phyloP scores from a whole-genome alignment of 2,329 filamentous ascomycete species.

The Botrytis pseudocinerea region DNA sequence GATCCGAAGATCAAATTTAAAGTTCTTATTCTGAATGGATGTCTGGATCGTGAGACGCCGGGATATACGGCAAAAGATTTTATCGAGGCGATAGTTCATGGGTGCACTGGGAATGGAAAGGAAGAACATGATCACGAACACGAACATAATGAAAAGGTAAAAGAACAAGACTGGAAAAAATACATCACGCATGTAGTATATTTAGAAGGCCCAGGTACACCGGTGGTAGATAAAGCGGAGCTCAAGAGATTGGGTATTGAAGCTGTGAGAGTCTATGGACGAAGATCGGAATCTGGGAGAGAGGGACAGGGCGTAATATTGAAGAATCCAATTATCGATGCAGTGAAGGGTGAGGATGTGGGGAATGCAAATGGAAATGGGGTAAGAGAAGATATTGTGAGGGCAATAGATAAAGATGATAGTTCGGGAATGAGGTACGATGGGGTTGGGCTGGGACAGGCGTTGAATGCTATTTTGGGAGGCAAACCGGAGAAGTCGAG shows the following conservation, averaged over 20 bases:
- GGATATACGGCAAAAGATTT: slow-evolving; percentile 80
- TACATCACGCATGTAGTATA: slow-evolving; percentile 88
- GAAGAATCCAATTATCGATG: slow-evolving; percentile 2
- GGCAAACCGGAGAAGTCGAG: slow-evolving; percentile 53
- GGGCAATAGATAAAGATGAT: slow-evolving; percentile 28
- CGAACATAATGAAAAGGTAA: background rate
- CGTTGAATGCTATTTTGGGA: slow-evolving; percentile 75
- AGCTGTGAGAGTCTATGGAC: slow-evolving; percentile 74
- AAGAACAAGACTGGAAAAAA: slow-evolving; percentile 53
- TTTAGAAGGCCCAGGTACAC: slow-evolving; percentile 69
- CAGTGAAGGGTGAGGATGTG: background rate
- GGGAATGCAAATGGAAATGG: background rate
- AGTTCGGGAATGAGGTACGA: slow-evolving; percentile 69
- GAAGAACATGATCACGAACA: slow-evolving; percentile 36
- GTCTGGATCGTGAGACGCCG: slow-evolving; percentile 80
- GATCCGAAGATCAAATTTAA: slow-evolving; percentile 53
- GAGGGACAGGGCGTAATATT: slow-evolving; percentile 40
- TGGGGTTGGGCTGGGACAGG: slow-evolving; percentile 69
- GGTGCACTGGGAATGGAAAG: slow-evolving; percentile 48
- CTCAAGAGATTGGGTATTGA: slow-evolving; percentile 72
- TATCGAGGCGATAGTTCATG: slow-evolving; percentile 73
- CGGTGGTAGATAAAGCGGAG: slow-evolving; percentile 65
- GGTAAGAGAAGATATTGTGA: slow-evolving; percentile 3
- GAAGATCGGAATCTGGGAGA: slow-evolving; percentile 47
- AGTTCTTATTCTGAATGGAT: slow-evolving; percentile 75